These are phyloP conservation scores for Coemansia sp. DNA, from an alignment of 192 early-diverging fungal genomes.

Conservation along the genomic window DNA sequence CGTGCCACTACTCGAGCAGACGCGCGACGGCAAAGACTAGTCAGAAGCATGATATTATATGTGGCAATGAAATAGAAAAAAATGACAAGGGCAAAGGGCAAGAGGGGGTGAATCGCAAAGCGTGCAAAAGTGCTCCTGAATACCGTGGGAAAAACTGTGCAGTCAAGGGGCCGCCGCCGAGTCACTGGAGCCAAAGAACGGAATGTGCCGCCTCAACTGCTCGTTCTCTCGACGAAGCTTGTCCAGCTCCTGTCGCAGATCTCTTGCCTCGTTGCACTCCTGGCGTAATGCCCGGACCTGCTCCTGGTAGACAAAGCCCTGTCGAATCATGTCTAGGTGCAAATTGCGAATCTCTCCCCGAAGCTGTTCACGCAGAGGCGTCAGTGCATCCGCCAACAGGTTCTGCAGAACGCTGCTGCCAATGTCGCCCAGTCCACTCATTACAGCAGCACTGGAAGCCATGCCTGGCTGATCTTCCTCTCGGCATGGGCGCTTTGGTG, in stretches of 20 bases:
- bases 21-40: neutral
- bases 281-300: conserved; percentile 36
- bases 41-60: neutral
- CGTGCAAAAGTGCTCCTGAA: neutral
- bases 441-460: neutral
- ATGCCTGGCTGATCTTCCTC: neutral
- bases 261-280: conserved; percentile 33
- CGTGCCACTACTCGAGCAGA: neutral
- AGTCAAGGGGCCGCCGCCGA: neutral
- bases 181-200: conserved; percentile 23
- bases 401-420: conserved; percentile 47
- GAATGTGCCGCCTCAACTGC: conserved; percentile 42
- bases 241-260: conserved; percentile 45
- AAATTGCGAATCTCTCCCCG: conserved; percentile 52
- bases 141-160: neutral
- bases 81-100: too few relatives aligned
- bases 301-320: conserved; percentile 48
- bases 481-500: conserved; percentile 5
- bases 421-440: conserved; percentile 16
- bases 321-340: conserved; percentile 52
- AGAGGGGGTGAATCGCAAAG: neutral
- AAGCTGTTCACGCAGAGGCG: conserved; percentile 44
- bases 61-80: neutral
- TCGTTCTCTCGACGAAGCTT: conserved; percentile 48
- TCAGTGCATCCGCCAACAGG: conserved; percentile 39